phyloP scores from a whole-genome alignment of 225 moss, liverwort and hornwort genomes.

The Physcomitrium patens region DNA sequence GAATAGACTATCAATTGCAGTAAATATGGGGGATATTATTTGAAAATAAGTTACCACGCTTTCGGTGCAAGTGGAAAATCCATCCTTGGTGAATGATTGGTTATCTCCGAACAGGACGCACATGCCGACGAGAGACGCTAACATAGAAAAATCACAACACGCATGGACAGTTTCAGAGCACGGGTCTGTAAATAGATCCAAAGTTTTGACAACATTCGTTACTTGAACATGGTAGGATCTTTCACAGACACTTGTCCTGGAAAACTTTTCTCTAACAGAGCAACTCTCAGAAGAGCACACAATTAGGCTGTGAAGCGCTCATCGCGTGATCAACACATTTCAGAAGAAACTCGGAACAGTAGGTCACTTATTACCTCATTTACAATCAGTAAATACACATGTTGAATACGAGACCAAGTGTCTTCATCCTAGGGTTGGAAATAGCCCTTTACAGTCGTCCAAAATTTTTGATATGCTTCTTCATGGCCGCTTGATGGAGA shows the following conservation, averaged over 20 bases:
- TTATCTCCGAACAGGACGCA: too few relatives aligned
- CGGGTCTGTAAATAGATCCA: too few relatives aligned
- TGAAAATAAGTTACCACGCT: too few relatives aligned
- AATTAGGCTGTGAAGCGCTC: neutral
- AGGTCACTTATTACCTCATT: conserved; percentile 16
- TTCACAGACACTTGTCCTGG: neutral
- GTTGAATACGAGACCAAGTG: conserved; percentile 20
- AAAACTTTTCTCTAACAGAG: neutral
- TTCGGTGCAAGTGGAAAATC: too few relatives aligned
- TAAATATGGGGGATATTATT: too few relatives aligned
- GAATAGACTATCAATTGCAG: too few relatives aligned
- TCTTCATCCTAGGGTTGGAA: conserved; percentile 22
- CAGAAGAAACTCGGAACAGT: conserved; percentile 2
- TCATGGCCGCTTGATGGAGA: neutral
- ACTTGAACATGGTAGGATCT: neutral
- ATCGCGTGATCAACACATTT: neutral
- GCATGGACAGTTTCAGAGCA: too few relatives aligned
- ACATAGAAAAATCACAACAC: too few relatives aligned
- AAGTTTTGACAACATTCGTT: neutral
- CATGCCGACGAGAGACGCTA: too few relatives aligned
- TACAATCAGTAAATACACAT: conserved; percentile 34
- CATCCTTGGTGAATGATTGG: too few relatives aligned
- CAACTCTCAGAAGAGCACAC: neutral
- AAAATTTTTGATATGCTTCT: conserved; percentile 24
- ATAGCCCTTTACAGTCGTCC: conserved; percentile 9